Evolutionary conservation across 208 protist genomes (phyloP), one percentile per base, ranked within the genome.

Genomic region (Wallacemonas sp.): DNA sequence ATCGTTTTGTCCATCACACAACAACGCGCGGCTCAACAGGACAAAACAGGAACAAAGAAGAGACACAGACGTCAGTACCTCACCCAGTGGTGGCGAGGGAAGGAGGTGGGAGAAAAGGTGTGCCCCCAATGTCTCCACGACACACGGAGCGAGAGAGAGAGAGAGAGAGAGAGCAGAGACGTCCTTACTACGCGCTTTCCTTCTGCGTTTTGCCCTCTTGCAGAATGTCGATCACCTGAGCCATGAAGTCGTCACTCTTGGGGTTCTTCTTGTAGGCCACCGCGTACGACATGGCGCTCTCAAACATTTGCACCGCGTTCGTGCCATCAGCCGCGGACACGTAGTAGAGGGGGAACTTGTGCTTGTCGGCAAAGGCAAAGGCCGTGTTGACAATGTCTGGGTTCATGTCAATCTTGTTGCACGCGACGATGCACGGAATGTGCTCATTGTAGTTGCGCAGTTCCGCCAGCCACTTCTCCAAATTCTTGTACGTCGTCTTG

Each of bases 401-500:
- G 63, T 97, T 83, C 19, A 86, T 87, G 70, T 98, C 97, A 63
- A 98, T 97, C 77, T 98, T 98, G 66, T 98, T 98, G 45, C 91
- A 96, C 6, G 95, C 92, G 17, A 97, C 89, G 37, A 98, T 84
- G 66, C 83, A 93, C 21, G 95, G 97, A 33, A 98, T 97, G 64
- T 94, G 88, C 64, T 94, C 80, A 26, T 95, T 72, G 64, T 92
- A 96, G 53, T 92, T 82, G 44, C 89, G 93, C 53, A 98, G 68
- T 72, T 98, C 96, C 4, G 79, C 73, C 55, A 97, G 82, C 96
- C 96, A 98, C 71, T 95, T 95, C 29, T 94, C 89, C 42, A 98
- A 44, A 70, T 98, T 97, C 70, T 97, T 97, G 79, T 98, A 98
- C 22, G 95, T 98, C n/a, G 89, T 78, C 81, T 97, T 97, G n/a